A percentile compares a stretch with the other conserved stretches of the same genome.
Conservation (phyloP, 2,329 filamentous ascomycete species). For the Fusarium metavorans region DNA sequence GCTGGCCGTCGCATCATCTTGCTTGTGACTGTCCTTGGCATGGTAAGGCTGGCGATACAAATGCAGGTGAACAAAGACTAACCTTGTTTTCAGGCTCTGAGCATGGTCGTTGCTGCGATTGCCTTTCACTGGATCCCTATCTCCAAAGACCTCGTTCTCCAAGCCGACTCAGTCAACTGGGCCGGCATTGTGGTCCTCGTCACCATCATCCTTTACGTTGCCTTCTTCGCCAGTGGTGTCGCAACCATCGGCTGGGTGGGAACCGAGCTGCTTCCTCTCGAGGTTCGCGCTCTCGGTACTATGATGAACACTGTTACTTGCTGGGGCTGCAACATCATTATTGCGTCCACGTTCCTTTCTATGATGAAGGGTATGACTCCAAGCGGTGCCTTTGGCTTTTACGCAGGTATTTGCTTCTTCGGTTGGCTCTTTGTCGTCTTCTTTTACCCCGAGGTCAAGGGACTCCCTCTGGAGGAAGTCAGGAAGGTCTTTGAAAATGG, state of each 20-base stretch:
- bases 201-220: constrained; percentile 40
- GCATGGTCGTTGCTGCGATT: constrained; percentile 52
- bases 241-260: constrained; percentile 60
- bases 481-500: constrained; percentile 61
- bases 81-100: constrained; percentile 54
- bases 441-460: constrained; percentile 65
- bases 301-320: constrained; percentile 60
- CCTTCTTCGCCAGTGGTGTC: constrained; percentile 56
- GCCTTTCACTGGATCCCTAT: constrained; percentile 60
- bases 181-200: constrained; percentile 58
- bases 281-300: constrained; percentile 59
- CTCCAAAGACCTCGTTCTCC: constrained; percentile 54
- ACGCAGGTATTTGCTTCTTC: constrained; percentile 59
- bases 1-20: constrained; percentile 58
- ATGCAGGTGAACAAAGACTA: constrained; percentile 43
- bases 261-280: constrained; percentile 59
- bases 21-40: constrained; percentile 56
- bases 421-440: constrained; percentile 57
- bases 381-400: constrained; percentile 63
- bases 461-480: constrained; percentile 61
- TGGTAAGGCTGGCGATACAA: constrained; percentile 42
- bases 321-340: constrained; percentile 61
- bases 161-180: constrained; percentile 42
- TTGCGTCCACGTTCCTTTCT: constrained; percentile 61
- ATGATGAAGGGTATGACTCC: constrained; percentile 60